phyloP scores from a whole-genome alignment of 129 eudicot genomes.

The Ambrosia artemisiifolia region DNA sequence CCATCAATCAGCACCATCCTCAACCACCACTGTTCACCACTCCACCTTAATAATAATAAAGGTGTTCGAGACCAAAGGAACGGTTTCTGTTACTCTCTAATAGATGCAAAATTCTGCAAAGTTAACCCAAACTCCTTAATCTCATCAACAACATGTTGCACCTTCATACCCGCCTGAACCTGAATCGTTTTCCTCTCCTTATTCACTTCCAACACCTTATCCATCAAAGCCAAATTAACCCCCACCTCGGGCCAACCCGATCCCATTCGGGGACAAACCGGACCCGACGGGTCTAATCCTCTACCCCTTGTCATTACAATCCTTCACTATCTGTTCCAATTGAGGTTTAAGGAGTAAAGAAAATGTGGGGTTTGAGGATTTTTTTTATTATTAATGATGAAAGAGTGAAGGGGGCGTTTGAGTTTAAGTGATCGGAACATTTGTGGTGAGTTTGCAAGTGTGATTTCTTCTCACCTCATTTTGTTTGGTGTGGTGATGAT shows the following conservation, averaged over 20 bases:
- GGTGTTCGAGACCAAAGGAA: constrained; percentile 32
- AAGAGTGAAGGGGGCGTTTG: no score
- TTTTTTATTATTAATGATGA: no score
- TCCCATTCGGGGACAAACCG: constrained; percentile 85
- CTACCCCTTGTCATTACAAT: constrained; percentile 50
- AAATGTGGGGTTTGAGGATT: constrained; percentile 11
- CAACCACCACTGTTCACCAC: no score
- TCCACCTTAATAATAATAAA: no score
- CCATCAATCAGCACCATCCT: no score
- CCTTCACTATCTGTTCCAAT: constrained; percentile 51
- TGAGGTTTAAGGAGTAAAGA: constrained; percentile 19
- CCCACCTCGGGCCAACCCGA: constrained; percentile 85
- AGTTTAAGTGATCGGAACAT: no score
- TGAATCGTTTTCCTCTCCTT: constrained; percentile 71
- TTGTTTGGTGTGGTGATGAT: no score
- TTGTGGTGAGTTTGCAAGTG: no score
- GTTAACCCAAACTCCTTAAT: constrained; percentile 76
- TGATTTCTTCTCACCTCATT: no score
- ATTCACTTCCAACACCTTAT: constrained; percentile 88
- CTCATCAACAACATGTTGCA: constrained; percentile 83
- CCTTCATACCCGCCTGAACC: constrained; percentile 85
- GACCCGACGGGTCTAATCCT: constrained; percentile 87
- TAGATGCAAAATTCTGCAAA: no score
- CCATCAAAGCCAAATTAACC: constrained; percentile 89
- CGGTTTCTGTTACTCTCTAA: constrained; percentile 22